Conservation (phyloP, 768 basidiomycete species). For the Fomitopsis serialis region DNA sequence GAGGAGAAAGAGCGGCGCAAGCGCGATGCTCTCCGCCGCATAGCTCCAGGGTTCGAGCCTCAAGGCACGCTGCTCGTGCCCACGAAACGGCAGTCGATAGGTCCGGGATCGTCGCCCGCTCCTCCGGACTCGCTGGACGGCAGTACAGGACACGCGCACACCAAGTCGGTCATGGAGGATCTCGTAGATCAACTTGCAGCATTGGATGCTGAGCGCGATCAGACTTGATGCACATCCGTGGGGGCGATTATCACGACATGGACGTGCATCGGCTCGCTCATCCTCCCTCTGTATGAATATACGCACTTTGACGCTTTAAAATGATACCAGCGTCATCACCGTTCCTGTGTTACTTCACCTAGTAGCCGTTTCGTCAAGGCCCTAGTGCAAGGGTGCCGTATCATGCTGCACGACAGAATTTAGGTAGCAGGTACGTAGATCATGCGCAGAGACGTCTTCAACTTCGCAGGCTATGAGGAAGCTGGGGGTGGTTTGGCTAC, state of each 20-base stretch:
- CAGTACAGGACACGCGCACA: slow-evolving; percentile 8
- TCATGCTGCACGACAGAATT: no score
- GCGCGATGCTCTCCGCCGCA: slow-evolving; percentile 61
- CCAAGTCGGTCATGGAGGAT: slow-evolving; percentile 70
- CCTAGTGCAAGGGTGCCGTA: no score
- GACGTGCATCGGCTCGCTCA: no score
- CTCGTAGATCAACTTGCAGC: slow-evolving; percentile 77
- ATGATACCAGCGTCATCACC: no score
- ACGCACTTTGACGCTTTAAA: no score
- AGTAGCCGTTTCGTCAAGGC: no score
- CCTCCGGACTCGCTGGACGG: slow-evolving; percentile 10
- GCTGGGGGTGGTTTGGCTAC: no score
- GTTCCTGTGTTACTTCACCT: no score
- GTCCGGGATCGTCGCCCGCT: slow-evolving; percentile 17
- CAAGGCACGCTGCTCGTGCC: slow-evolving; percentile 54
- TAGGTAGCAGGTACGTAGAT: no score
- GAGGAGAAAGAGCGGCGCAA: slow-evolving; percentile 68
- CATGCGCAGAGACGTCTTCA: no score
- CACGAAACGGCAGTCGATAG: slow-evolving; percentile 28
- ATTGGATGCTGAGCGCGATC: slow-evolving; percentile 37
- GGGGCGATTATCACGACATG: not conserved
- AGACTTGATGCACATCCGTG: not conserved
- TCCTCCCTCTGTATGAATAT: no score
- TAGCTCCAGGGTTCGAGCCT: slow-evolving; percentile 85
- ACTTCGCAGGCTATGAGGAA: no score